Evolutionary conservation across 179 eudicot species (phyloP).

Genomic region (Camellia oleifera): DNA sequence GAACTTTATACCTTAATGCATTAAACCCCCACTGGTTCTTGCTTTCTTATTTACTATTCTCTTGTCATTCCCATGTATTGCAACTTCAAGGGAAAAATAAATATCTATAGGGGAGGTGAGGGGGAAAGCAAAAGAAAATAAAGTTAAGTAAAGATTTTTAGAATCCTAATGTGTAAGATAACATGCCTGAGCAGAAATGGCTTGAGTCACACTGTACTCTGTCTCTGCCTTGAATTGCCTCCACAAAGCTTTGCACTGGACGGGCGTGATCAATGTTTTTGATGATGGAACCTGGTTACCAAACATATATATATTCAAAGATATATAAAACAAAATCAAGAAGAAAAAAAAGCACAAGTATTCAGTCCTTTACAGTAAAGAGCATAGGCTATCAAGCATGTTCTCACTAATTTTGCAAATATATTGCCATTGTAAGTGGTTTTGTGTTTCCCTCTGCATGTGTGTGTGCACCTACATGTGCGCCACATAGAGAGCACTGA

Average conservation of each 20-base stretch:
- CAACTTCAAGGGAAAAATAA: not conserved
- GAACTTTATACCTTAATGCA: not conserved
- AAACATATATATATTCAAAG: not conserved
- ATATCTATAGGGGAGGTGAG: not conserved
- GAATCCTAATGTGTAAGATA: not conserved
- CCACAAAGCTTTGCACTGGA: conserved; percentile 95
- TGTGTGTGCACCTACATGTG: not conserved
- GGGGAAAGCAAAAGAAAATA: not conserved
- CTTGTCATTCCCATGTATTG: not conserved
- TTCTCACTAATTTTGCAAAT: not conserved
- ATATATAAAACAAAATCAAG: conserved; percentile 33
- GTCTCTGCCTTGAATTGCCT: conserved; percentile 93
- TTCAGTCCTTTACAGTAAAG: not conserved
- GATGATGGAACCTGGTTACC: conserved; percentile 65
- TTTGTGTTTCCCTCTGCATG: not conserved
- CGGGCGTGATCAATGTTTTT: conserved; percentile 85
- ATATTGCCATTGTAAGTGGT: not conserved
- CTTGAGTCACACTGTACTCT: conserved; percentile 91
- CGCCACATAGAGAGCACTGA: not conserved
- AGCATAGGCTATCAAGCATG: not conserved
- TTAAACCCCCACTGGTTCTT: not conserved
- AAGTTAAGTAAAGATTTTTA: not conserved
- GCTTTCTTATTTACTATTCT: not conserved
- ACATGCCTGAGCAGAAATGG: conserved; percentile 93
- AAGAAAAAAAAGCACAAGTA: conserved; percentile 9